phyloP scores from a whole-genome alignment of 2,329 filamentous ascomycete genomes.

The Colletotrichum sansevieriae region DNA sequence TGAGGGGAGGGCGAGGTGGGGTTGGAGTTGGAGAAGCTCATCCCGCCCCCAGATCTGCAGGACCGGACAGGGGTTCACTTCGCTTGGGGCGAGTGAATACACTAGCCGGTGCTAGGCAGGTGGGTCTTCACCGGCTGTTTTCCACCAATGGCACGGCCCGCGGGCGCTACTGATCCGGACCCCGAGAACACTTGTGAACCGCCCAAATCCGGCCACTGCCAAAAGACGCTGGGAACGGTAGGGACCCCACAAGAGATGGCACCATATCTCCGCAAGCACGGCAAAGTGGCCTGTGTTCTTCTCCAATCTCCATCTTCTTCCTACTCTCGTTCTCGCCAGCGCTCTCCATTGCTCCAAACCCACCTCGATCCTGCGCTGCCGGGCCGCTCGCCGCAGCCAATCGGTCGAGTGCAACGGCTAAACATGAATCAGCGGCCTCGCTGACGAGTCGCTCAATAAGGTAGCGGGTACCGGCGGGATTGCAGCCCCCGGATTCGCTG shows the following conservation, averaged over 20 bases:
- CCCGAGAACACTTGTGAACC: constrained; percentile 31
- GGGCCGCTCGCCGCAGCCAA: constrained; percentile 33
- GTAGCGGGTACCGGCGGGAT: constrained; percentile 39
- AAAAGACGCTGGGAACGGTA: constrained; percentile 14
- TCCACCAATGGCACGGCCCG: constrained; percentile 26
- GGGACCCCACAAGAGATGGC: constrained; percentile 23
- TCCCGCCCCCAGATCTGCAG: constrained; percentile 22
- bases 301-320: neutral
- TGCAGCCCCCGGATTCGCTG: constrained; percentile 31
- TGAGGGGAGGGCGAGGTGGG: constrained; percentile 36
- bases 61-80: constrained; percentile 3
- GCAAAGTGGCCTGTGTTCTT: constrained; percentile 13
- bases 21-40: constrained; percentile 32
- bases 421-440: constrained; percentile 38
- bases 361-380: constrained; percentile 21
- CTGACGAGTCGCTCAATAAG: constrained; percentile 24
- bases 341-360: constrained; percentile 1
- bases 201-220: constrained; percentile 35
- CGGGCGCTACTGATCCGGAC: constrained; percentile 37
- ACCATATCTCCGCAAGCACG: constrained; percentile 29
- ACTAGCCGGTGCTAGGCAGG: constrained; percentile 26
- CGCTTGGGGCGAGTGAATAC: constrained; percentile 9
- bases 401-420: constrained; percentile 32
- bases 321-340: constrained; percentile 9
- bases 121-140: constrained; percentile 16